Evolutionary conservation across 192 early-diverging fungal species (phyloP).

Genomic region (Rhizophagus sp.): DNA sequence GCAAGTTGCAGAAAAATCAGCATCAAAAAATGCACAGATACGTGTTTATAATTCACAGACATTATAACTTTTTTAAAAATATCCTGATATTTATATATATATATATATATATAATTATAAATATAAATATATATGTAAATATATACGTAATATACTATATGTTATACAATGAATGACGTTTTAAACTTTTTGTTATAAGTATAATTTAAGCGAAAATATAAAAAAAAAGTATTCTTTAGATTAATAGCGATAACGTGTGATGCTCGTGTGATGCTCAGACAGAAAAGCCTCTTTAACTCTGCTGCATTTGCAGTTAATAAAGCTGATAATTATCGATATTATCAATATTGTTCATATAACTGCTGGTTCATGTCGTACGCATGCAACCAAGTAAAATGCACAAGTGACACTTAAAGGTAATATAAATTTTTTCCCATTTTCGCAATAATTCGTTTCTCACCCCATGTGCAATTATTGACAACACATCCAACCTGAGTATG

Average conservation of each 20-base stretch:
- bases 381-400: not conserved
- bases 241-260: not conserved
- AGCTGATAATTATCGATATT: not conserved
- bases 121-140: no score
- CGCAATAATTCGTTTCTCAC: not conserved
- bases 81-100: no score
- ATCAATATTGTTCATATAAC: not conserved
- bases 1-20: not conserved
- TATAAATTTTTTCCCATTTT: constrained; percentile 11
- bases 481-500: not conserved
- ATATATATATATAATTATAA: no score
- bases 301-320: not conserved
- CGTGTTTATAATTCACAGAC: not conserved
- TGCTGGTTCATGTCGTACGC: not conserved
- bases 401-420: not conserved
- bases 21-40: not conserved
- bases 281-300: not conserved
- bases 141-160: no score
- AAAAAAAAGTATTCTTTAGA: not conserved
- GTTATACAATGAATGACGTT: no score
- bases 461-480: constrained; percentile 9
- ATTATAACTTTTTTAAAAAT: no score
- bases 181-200: no score
- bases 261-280: not conserved
- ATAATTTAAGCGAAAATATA: not conserved